Percentiles rank a stretch among this genome's conserved stretches.
These are phyloP conservation scores for Penicillium riverlandense DNA, from an alignment of 495 filamentous ascomycete species.

Conservation along the genomic window DNA sequence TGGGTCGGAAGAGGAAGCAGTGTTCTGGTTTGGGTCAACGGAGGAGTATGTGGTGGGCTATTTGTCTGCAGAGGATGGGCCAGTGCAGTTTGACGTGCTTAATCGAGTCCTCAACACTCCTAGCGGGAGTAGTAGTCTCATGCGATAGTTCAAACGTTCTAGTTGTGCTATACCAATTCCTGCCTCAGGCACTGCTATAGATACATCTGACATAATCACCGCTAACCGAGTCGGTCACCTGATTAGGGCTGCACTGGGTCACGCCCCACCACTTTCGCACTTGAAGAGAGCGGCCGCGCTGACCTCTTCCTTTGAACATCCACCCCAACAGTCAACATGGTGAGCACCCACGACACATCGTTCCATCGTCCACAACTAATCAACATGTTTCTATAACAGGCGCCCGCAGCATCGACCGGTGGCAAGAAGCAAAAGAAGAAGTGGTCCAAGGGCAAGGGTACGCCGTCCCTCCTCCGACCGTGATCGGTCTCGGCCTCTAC, in stretches of 20 bases:
- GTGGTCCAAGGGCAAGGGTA: constrained; percentile 99
- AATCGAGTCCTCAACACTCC: constrained; percentile 24
- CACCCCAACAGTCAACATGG: constrained; percentile 47
- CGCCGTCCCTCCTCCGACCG: constrained; percentile 27
- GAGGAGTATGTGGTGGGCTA: constrained; percentile 36
- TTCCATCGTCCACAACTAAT: constrained; percentile 8
- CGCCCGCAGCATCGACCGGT: constrained; percentile 71
- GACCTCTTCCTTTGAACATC: constrained; percentile 37
- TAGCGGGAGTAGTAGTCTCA: constrained; percentile 14
- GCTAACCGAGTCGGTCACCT: constrained; percentile 16
- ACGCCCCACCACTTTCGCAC: constrained; percentile 46
- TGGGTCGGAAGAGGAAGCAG: constrained; percentile 9
- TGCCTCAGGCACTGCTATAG: background rate
- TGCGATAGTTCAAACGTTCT: constrained; percentile 1
- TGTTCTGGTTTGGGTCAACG: constrained; percentile 37
- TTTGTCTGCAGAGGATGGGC: constrained; percentile 16
- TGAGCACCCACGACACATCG: constrained; percentile 18
- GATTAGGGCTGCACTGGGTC: constrained; percentile 40
- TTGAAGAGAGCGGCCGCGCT: constrained; percentile 21
- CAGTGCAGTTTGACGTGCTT: constrained; percentile 21
- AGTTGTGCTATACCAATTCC: background rate
- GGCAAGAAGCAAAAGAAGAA: constrained; percentile 99
- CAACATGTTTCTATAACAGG: constrained; percentile 36
- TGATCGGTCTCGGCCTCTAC: constrained; percentile 5
- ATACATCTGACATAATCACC: constrained; percentile 1